Evolutionary conservation across 805 yeast genomes (phyloP), one percentile per base, ranked within the genome.

Genomic region (Metschnikowia matae): DNA sequence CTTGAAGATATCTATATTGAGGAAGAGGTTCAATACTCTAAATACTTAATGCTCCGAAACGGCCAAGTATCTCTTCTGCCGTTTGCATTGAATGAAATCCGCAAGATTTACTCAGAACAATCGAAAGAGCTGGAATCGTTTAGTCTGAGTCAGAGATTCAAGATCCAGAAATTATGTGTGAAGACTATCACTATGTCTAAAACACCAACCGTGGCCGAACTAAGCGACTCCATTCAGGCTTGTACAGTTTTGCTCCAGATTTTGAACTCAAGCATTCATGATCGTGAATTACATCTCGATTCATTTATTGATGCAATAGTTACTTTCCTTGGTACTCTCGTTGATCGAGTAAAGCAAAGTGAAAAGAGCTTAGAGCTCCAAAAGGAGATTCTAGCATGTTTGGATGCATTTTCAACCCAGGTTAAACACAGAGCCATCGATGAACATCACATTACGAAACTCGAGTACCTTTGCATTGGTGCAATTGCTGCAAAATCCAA

Each of bases 401-500:
- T 52, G 52, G 36, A 54, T 14, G 39, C 46, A 6, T 40, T 66
- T 14, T 20, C 56, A 4, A 37, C 47, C 6, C 65, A 62, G 14
- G 37, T 63, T 8, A 26, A 54, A 14, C 15, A 40, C 10, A 45
- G 54, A 3, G 38, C 59, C 4, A 44, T 65, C 0, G 68, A 81
- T 48, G 91, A 85, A 37, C 71, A 68, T 2, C 58, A 77, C 0
- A 60, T 85, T 8, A 82, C 89, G 0, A 79, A 77, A 53, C 57
- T 87, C 29, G 88, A 85, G 52, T 85, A 81, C 56, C 62, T 81
- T 21, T 64, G 77, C 6, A 56, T 73, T 6, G 63, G 62, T 32
- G 56, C 75, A 0, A 60, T 83, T 0, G 82, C 80, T 54, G 56
- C 62, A 21, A 74, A 70, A n/a, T 49, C 53, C 1, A 57, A 57